These are phyloP conservation scores for Lentinula raphanica DNA, from an alignment of 768 basidiomycete species.

Conservation along the genomic window DNA sequence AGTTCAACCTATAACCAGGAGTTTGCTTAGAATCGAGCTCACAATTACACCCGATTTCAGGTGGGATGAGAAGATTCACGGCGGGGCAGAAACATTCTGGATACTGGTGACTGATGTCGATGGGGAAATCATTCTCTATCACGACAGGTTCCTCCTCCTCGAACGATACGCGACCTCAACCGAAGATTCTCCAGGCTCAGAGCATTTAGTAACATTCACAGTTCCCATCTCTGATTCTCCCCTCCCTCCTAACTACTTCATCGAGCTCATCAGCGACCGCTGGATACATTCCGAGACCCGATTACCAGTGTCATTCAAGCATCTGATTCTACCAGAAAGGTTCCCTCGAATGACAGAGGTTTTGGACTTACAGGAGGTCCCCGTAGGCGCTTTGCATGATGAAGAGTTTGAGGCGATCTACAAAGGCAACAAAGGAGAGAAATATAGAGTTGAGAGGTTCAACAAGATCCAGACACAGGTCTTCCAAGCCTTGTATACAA, in stretches of 20 bases:
- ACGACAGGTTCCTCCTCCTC: conserved; percentile 87
- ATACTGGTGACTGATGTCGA: conserved; percentile 97
- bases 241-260: conserved; percentile 97
- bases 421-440: conserved; percentile 41
- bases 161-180: conserved; percentile 84
- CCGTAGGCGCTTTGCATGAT: conserved; percentile 89
- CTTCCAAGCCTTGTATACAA: conserved; percentile 95
- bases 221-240: conserved; percentile 92
- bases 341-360: conserved; percentile 92
- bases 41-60: conserved; percentile 97
- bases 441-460: conserved; percentile 71
- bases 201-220: conserved; percentile 91
- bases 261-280: conserved; percentile 89
- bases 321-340: conserved; percentile 94
- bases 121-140: conserved; percentile 93
- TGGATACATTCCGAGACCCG: conserved; percentile 96
- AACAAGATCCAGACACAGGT: conserved; percentile 99
- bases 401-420: conserved; percentile 89
- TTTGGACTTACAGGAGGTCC: conserved; percentile 87
- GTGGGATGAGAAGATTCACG: conserved; percentile 95
- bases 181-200: conserved; percentile 27
- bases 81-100: conserved; percentile 82
- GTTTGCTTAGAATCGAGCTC: conserved; percentile 86
- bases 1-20: conserved; percentile 94
- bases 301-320: conserved; percentile 94